Evolutionary conservation across 2,329 filamentous ascomycete species (phyloP).

Genomic region (Curvularia verruculosa): DNA sequence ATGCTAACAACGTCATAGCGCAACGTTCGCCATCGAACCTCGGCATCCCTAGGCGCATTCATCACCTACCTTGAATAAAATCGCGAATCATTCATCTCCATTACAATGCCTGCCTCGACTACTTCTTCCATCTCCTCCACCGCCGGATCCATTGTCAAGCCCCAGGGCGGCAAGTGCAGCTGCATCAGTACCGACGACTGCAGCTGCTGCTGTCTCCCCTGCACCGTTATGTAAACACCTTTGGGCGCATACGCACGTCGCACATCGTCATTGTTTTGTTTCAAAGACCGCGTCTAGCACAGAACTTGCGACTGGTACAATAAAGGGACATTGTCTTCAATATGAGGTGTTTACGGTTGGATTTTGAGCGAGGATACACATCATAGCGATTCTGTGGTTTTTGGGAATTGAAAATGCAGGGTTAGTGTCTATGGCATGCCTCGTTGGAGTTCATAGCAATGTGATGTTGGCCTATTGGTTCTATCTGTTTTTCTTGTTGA

Average conservation of each 20-base stretch:
- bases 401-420: not conserved
- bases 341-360: not conserved
- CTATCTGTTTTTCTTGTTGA: not conserved
- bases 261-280: not conserved
- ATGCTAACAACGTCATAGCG: conserved; percentile 7
- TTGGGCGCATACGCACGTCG: not conserved
- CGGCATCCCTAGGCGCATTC: not conserved
- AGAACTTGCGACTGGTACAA: not conserved
- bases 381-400: not conserved
- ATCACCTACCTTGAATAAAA: not conserved
- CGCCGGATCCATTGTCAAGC: conserved; percentile 44
- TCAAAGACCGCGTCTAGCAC: not conserved
- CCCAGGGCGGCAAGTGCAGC: conserved; percentile 39
- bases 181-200: conserved; percentile 42
- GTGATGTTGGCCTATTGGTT: not conserved
- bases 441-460: not conserved
- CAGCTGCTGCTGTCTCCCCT: conserved; percentile 45
- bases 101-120: conserved; percentile 43
- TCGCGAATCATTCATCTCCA: conserved; percentile 2
- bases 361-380: not conserved
- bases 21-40: not conserved
- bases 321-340: not conserved
- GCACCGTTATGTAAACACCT: conserved; percentile 46
- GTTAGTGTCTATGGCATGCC: not conserved
- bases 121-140: conserved; percentile 41